Evolutionary conservation across 441 rosid species (phyloP), one percentile per base, ranked within the genome.

Genomic region (Populus tomentosa): DNA sequence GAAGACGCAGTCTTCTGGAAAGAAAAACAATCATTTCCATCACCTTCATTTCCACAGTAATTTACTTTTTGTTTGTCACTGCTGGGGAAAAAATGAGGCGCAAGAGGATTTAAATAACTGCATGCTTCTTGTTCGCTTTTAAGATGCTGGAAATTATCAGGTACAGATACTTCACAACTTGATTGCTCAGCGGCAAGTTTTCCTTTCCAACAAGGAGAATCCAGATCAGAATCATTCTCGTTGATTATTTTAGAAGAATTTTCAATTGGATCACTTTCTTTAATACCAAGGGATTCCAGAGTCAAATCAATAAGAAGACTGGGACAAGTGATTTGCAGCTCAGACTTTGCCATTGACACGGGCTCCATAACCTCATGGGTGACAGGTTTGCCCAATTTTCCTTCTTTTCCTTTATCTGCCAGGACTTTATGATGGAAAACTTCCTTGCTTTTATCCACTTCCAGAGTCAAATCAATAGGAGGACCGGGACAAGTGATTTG

Each of bases 141-240:
- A 65, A 64, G 63, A 26, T 46, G 38, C 28, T 74, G 77, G 20
- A 23, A 64, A 40, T 65, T 20, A 33, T 26, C 33, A 28, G 63
- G 40, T 24, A 13, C 26, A 40, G 77, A 20, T 67, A 74, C 82
- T 53, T 35, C 62, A 62, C 72, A 80, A 32, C 80, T 63, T 72
- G 82, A 78, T 63, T 70, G 80, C 76, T 59, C 67, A 65, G 70
- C n/a, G 69, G 71, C 79, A 26, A 20, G 72, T 53, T 74, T 83
- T 79, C 91, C 89, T 84, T 68, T 85, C 89, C 90, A 89, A 80
- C 88, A 87, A 64, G 92, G 89, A 80, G 90, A 87, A 80, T 89
- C 92, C 73, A 87, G 74, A 77, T 87, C 90, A 75, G 77, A 68
- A 32, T 86, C 88, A 66, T 81, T 79, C 70, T 50, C 59, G 3